Percentiles rank a stretch among this genome's conserved stretches.
These are phyloP conservation scores for Fraxinus quadrangulata DNA, from an alignment of 257 asterid species.

Conservation along the genomic window DNA sequence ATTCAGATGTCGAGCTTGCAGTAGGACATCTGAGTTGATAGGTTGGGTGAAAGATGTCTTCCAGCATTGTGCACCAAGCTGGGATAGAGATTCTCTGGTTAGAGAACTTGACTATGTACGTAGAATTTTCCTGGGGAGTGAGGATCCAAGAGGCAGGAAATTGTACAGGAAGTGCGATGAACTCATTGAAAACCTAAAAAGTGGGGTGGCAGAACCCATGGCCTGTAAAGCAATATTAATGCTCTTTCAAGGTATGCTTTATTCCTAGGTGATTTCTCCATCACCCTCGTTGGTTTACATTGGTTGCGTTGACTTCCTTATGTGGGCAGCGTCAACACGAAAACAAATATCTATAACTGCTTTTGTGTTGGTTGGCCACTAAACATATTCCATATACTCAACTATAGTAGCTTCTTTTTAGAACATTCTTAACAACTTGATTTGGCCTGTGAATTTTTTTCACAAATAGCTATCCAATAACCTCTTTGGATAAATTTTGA, in stretches of 20 bases:
- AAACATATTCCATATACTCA: not conserved
- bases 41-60: constrained; percentile 98
- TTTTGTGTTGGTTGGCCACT: not conserved
- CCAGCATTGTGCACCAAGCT: constrained; percentile 91
- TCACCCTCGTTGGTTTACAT: constrained; percentile 11
- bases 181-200: constrained; percentile 67
- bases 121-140: constrained; percentile 79
- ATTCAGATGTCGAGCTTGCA: constrained; percentile 88
- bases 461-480: not conserved
- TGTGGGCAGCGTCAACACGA: constrained; percentile 1
- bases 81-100: constrained; percentile 84
- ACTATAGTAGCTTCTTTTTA: not conserved
- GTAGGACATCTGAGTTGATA: constrained; percentile 74
- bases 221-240: constrained; percentile 63
- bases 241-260: constrained; percentile 77
- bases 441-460: not conserved
- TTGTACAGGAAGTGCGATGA: constrained; percentile 84
- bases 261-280: not conserved
- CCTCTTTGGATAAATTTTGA: not conserved
- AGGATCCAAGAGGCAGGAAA: constrained; percentile 76
- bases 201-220: constrained; percentile 66
- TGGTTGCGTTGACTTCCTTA: not conserved
- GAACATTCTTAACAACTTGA: not conserved
- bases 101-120: constrained; percentile 91
- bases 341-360: not conserved